These are phyloP conservation scores for Spatholobus suberectus DNA, from an alignment of 306 rosid species.

Conservation along the genomic window DNA sequence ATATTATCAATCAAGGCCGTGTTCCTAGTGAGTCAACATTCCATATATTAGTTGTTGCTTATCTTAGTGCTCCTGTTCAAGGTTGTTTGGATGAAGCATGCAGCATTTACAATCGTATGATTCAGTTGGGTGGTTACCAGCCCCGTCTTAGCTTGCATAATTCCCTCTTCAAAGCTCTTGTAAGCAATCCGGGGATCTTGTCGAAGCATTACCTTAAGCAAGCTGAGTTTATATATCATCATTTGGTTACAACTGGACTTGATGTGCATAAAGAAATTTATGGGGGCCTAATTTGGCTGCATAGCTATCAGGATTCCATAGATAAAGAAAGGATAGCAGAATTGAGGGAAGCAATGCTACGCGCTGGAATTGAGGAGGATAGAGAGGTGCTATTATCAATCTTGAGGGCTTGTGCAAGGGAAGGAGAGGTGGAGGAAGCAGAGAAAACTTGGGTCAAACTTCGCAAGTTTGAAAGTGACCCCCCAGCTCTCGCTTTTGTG, in stretches of 20 bases:
- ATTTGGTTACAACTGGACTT: slow-evolving; percentile 74
- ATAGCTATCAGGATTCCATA: slow-evolving; percentile 82
- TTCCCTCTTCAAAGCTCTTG: slow-evolving; percentile 78
- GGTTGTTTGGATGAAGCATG: slow-evolving; percentile 95
- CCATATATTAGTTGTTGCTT: slow-evolving; percentile 87
- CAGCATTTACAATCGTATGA: slow-evolving; percentile 82
- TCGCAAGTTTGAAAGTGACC: slow-evolving; percentile 46
- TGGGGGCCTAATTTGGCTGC: slow-evolving; percentile 91
- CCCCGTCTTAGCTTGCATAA: slow-evolving; percentile 92
- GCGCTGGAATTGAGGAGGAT: slow-evolving; percentile 71
- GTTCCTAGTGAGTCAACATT: slow-evolving; percentile 93
- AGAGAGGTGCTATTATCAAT: slow-evolving; percentile 75
- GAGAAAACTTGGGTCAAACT: slow-evolving; percentile 76
- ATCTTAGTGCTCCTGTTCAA: slow-evolving; percentile 77
- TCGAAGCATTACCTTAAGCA: slow-evolving; percentile 84
- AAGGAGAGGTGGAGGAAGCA: slow-evolving; percentile 72
- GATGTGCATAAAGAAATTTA: slow-evolving; percentile 80
- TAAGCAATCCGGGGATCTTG: slow-evolving; percentile 66
- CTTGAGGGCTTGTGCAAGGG: slow-evolving; percentile 81
- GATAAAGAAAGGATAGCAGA: slow-evolving; percentile 74
- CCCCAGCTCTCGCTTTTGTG: slow-evolving; percentile 75
- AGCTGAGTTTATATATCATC: slow-evolving; percentile 90
- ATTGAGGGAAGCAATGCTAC: slow-evolving; percentile 74
- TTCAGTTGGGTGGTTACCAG: slow-evolving; percentile 92
- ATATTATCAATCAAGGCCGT: slow-evolving; percentile 88